Evolutionary conservation across 73 alveolate species (phyloP), one percentile per base, ranked within the genome.

Genomic region (Paramecium pentaurelia): DNA sequence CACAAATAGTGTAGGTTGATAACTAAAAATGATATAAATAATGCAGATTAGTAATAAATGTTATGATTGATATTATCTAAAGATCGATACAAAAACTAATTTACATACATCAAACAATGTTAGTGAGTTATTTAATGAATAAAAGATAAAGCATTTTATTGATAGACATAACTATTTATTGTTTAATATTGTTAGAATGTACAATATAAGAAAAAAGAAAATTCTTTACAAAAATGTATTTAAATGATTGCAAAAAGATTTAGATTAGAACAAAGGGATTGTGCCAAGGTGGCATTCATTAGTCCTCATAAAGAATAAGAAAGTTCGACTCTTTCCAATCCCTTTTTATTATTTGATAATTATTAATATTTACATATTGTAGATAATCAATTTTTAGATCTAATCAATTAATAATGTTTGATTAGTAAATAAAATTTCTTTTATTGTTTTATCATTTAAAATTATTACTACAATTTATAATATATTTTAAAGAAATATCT

Each of bases 281-380:
- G 87, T 38, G 87, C 87, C 87, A 73, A 37, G 87, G 87, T 73
- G 87, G 87, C 87, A 73, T 36, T 73, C 27, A 36, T 36, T 73
- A 73, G 87, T 73, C 87, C 87, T 36, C 20, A 40, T 20, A 73
- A 30, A 73, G 47, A 73, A 73, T 37, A 11, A 28, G 87, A 73
- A 73, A 73, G 64, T 73, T 73, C 87, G 60, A 73, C 87, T 73
- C 87, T 73, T 73, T 73, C 87, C 87, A 38, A 73, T 73, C 87
- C 87, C 87, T 40, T 73, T 73, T 73, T 73, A 37, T 73, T 73
- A 4, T 30, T 32, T 37, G 32, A n/a, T n/a, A 36, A 73, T 36
- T 10, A 73, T 11, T 37, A 14, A 16, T 40, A 30, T 37, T 73
- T 22, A 22, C 25, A 71, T 68, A 30, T n/a, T 40, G 38, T 64